Conservation (phyloP, 2,329 filamentous ascomycete species). For the Penicillium sp. region DNA sequence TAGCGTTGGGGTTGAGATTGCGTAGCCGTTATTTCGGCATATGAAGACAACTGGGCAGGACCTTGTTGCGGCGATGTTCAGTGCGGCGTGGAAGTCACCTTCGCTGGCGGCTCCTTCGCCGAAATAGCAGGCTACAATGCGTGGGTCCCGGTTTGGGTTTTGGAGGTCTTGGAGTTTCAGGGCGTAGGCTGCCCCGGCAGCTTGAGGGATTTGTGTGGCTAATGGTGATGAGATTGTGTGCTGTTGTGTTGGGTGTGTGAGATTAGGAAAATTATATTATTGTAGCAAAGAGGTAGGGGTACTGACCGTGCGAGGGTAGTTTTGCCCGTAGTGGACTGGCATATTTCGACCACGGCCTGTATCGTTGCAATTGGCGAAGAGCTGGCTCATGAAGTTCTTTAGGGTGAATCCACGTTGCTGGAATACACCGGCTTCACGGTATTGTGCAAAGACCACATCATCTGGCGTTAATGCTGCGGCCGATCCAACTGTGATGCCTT, state of each 20-base stretch:
- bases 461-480: conserved; percentile 78
- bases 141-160: conserved; percentile 65
- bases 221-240: conserved; percentile 84
- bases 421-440: conserved; percentile 90
- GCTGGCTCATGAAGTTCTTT: conserved; percentile 89
- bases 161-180: conserved; percentile 76
- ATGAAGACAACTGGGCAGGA: conserved; percentile 87
- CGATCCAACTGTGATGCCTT: conserved; percentile 88
- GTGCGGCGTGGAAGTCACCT: conserved; percentile 85
- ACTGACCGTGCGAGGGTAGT: conserved; percentile 76
- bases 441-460: conserved; percentile 92
- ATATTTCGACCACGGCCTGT: conserved; percentile 83
- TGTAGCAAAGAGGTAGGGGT: background rate
- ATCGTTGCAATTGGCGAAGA: conserved; percentile 86
- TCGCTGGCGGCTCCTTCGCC: conserved; percentile 88
- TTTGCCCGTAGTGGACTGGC: conserved; percentile 93
- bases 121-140: conserved; percentile 81
- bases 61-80: conserved; percentile 87
- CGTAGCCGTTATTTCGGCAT: conserved; percentile 90
- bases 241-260: conserved; percentile 61
- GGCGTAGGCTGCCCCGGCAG: conserved; percentile 81
- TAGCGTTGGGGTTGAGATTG: conserved; percentile 83
- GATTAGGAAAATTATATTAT: background rate
- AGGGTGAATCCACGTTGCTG: conserved; percentile 83
- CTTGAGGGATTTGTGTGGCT: conserved; percentile 87